phyloP scores from a whole-genome alignment of 2,329 filamentous ascomycete species.

The Cylindrodendrum hubeiense region DNA sequence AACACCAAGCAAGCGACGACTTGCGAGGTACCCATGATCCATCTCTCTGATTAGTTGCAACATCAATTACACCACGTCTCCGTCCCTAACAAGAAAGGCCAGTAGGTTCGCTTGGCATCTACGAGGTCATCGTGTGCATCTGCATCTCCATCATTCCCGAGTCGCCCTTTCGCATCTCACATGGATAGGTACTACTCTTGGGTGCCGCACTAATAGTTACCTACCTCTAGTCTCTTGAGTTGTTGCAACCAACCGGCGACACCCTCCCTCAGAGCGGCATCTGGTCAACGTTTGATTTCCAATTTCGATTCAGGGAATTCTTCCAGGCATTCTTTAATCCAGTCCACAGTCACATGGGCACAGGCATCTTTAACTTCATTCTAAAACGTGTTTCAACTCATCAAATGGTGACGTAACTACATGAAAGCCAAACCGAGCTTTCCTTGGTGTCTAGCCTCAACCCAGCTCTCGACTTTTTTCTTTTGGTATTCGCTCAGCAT shows the following conservation, averaged over 20 bases:
- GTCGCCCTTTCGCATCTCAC: too few relatives aligned
- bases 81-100: too few relatives aligned
- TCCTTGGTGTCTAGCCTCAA: conserved; percentile 54
- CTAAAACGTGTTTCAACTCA: conserved; percentile 54
- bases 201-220: too few relatives aligned
- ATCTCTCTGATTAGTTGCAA: too few relatives aligned
- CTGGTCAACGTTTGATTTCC: neutral
- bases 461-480: conserved; percentile 49
- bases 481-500: conserved; percentile 51
- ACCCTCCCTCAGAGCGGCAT: neutral
- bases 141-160: too few relatives aligned
- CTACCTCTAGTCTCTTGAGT: too few relatives aligned
- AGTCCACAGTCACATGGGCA: neutral
- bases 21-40: too few relatives aligned
- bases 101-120: too few relatives aligned
- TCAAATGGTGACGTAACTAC: conserved; percentile 58
- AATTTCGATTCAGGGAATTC: neutral
- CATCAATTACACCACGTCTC: too few relatives aligned
- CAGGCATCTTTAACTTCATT: conserved; percentile 42
- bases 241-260: too few relatives aligned
- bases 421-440: conserved; percentile 54
- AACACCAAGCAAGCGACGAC: neutral
- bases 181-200: too few relatives aligned
- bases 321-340: neutral
- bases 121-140: too few relatives aligned